A percentile compares a stretch with the other conserved stretches of the same genome.
phyloP scores from a whole-genome alignment of 441 rosid species.

The Cnidoscolus chayamansa region DNA sequence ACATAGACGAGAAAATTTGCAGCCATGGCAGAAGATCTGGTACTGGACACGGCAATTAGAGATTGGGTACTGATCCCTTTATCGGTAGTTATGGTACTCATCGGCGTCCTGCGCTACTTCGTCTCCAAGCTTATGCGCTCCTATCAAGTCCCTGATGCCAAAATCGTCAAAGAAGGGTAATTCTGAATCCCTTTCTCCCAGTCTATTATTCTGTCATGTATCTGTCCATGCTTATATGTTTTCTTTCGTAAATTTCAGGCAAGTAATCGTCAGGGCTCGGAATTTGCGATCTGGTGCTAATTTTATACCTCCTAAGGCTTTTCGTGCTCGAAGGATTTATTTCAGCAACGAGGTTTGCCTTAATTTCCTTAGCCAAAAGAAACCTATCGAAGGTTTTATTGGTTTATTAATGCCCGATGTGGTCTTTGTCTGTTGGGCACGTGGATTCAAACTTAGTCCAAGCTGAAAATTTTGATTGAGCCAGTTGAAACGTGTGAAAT shows the following conservation, averaged over 20 bases:
- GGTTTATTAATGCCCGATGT: not conserved
- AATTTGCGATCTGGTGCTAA: conserved; percentile 81
- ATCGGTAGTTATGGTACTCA: conserved; percentile 90
- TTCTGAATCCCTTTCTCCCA: not conserved
- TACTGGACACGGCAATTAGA: conserved; percentile 90
- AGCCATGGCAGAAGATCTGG: conserved; percentile 91
- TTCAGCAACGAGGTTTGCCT: conserved; percentile 74
- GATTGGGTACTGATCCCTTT: conserved; percentile 96
- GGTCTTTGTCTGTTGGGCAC: not conserved
- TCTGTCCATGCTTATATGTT: not conserved
- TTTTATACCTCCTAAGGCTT: conserved; percentile 78
- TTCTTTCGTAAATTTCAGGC: conserved; percentile 37
- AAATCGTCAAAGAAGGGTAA: conserved; percentile 83
- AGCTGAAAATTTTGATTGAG: not conserved
- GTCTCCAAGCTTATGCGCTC: conserved; percentile 82
- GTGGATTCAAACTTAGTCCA: not conserved
- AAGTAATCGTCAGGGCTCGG: conserved; percentile 84
- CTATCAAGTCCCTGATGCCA: conserved; percentile 67
- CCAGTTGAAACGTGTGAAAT: not conserved
- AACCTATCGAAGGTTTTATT: not conserved
- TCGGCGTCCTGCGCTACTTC: conserved; percentile 84
- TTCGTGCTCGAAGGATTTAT: conserved; percentile 78
- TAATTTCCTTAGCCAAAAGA: not conserved
- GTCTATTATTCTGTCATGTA: not conserved
- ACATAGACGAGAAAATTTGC: not conserved